A percentile compares a stretch with the other conserved stretches of the same genome.
These are phyloP conservation scores for Chloris gayana DNA, from an alignment of 176 grass and related monocot genomes.

Conservation along the genomic window DNA sequence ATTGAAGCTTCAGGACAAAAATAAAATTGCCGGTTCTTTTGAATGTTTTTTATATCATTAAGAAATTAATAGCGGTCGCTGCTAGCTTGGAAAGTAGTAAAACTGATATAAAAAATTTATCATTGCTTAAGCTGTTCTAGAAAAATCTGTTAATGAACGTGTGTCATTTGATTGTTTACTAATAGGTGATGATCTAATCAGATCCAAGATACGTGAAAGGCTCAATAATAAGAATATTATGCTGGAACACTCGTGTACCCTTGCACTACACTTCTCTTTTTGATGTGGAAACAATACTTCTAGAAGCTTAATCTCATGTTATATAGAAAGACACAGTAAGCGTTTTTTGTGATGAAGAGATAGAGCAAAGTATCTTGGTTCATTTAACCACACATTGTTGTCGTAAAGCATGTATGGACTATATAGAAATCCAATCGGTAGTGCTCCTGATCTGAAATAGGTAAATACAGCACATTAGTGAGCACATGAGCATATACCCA, in stretches of 20 bases:
- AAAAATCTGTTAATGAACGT: constrained; percentile 24
- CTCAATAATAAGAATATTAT: neutral
- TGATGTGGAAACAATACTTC: constrained; percentile 29
- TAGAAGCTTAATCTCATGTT: constrained; percentile 25
- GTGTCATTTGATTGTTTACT: constrained; percentile 23
- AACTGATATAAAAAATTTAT: neutral
- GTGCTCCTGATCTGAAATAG: neutral
- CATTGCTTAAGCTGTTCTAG: neutral
- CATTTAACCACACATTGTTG: constrained; percentile 22
- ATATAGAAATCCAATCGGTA: neutral
- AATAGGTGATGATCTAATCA: constrained; percentile 12
- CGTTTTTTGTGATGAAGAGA: neutral
- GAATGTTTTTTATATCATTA: neutral
- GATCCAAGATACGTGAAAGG: constrained; percentile 13
- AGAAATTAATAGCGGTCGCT: neutral
- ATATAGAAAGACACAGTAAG: neutral
- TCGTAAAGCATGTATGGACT: neutral
- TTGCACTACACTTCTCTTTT: constrained; percentile 21
- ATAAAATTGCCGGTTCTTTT: neutral
- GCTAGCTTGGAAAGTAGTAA: constrained; percentile 9
- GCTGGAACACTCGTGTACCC: neutral
- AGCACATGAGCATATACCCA: too few relatives aligned
- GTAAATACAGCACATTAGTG: too few relatives aligned
- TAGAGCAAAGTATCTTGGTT: neutral
- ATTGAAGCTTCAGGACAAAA: constrained; percentile 16